Base-by-base conservation (phyloP, 2,329 filamentous ascomycete species). In the Hortaea werneckii region DNA sequence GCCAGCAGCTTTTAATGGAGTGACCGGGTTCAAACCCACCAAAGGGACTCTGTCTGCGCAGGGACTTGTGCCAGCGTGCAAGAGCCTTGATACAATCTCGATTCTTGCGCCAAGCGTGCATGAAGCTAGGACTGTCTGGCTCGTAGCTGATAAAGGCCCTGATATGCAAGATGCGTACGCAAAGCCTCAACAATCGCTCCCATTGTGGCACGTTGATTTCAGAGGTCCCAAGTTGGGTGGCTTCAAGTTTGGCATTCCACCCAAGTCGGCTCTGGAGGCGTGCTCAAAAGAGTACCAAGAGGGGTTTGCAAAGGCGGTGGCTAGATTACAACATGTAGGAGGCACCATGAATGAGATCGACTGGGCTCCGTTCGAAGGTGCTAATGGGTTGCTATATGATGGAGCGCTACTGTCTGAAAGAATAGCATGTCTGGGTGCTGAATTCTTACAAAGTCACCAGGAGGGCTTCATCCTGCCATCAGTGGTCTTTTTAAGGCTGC, bases 321-420 rank as follows among this genome's bases (percentile, higher is more conserved):
- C 61, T n/a, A 52, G 54, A 4, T 56, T 75, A 2, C 58, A 66
- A 50, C 53, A 43, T 1, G 58, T 69, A 0, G 72, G 71, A 0
- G 73, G 73, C 42, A 57, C 56, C 0, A 58, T 74, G 6, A 54
- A 64, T 29, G 60, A 69, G 2, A 59, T 71, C 26, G 70, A 77
- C 52, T 79, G 76, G 59, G 53, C 61, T 1, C 58, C 65, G 1
- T 74, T 80, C 35, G 70, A 77, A 45, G 67, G 69, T 42, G 75
- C 74, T 4, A 75, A 73, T 2, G 63, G 71, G 42, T 64, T 80
- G 2, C 62, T 80, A 0, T 80, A 80, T 54, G 71, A 75, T 20
- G 76, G 76, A 0, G 72, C 75, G 0, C 74, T 79, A 58, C 74
- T 80, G 1, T 73, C 71, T 1, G 77, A 80, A 55, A 68, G 77